A percentile compares a stretch with the other conserved stretches of the same genome.
These are phyloP conservation scores for Ramaria sp. DNA, from an alignment of 768 basidiomycete species.

Conservation along the genomic window DNA sequence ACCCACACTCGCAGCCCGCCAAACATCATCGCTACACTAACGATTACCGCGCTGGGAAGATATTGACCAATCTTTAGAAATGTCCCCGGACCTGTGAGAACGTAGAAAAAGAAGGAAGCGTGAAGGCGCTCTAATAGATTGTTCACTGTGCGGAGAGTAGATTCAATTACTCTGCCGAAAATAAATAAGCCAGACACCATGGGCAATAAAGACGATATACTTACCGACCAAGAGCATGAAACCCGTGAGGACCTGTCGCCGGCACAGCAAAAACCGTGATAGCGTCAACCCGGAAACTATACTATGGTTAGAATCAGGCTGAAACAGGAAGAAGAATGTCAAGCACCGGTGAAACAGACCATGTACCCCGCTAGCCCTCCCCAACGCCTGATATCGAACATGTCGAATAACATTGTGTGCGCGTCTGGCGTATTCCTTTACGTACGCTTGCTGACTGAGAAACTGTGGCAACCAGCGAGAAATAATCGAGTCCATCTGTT, in stretches of 20 bases:
- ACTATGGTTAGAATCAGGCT: background rate
- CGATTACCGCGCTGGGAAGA: constrained; percentile 76
- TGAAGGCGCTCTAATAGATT: constrained; percentile 94
- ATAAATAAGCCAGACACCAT: background rate
- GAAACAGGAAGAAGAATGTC: background rate
- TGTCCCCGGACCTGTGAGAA: constrained; percentile 49
- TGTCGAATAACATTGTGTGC: constrained; percentile 64
- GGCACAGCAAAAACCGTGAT: constrained; percentile 85
- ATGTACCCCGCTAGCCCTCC: constrained; percentile 80
- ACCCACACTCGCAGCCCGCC: constrained; percentile 70
- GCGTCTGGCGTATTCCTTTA: constrained; percentile 44
- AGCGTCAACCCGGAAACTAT: constrained; percentile 88
- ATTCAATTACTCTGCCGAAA: constrained; percentile 62
- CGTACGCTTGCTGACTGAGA: constrained; percentile 29
- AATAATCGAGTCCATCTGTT: constrained; percentile 20
- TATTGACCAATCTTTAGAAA: constrained; percentile 90
- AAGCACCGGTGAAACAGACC: constrained; percentile 76
- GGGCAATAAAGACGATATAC: constrained; percentile 14
- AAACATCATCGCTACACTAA: constrained; percentile 80
- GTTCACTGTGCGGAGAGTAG: constrained; percentile 80
- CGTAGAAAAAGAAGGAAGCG: constrained; percentile 96
- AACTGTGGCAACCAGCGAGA: constrained; percentile 36
- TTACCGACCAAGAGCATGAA: constrained; percentile 83
- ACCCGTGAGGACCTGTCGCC: constrained; percentile 87
- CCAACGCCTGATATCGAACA: constrained; percentile 61